phyloP scores from a whole-genome alignment of 192 early-diverging fungal genomes.

The Linderina pennispora region DNA sequence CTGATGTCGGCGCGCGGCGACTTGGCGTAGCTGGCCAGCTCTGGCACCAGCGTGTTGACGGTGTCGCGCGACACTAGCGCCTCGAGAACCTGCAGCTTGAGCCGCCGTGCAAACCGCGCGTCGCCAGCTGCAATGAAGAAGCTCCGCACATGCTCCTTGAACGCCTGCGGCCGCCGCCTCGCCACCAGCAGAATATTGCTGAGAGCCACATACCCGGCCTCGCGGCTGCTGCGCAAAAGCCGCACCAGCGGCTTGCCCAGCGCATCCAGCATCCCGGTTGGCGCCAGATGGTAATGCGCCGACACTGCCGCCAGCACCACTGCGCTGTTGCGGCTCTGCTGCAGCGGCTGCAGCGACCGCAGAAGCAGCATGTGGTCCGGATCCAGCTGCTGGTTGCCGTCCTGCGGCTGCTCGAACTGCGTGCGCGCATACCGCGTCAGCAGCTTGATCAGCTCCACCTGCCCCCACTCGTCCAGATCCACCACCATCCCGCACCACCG shows the following conservation, averaged over 20 bases:
- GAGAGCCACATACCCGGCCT: conserved; percentile 73
- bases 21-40: conserved; percentile 54
- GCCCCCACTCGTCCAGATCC: conserved; percentile 96
- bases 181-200: conserved; percentile 74
- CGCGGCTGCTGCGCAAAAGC: conserved; percentile 61
- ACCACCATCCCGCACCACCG: conserved; percentile 79
- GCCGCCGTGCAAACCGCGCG: conserved; percentile 65
- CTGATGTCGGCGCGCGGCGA: conserved; percentile 18
- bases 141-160: conserved; percentile 64
- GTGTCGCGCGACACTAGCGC: conserved; percentile 62
- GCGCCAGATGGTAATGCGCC: conserved; percentile 63
- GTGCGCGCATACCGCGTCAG: conserved; percentile 73
- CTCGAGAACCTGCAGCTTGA: conserved; percentile 83
- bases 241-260: conserved; percentile 71
- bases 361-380: conserved; percentile 76
- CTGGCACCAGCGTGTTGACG: conserved; percentile 60
- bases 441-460: conserved; percentile 76
- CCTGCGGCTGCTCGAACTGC: conserved; percentile 29
- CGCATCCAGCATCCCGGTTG: conserved; percentile 47
- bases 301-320: conserved; percentile 67
- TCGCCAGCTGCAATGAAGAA: conserved; percentile 81
- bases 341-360: conserved; percentile 58
- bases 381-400: conserved; percentile 49
- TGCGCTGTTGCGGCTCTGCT: conserved; percentile 80
- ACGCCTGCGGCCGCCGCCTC: conserved; percentile 56